Evolutionary conservation across 805 yeast genomes (phyloP), one percentile per base, ranked within the genome.

Genomic region (Wickerhamomyces tratensis): DNA sequence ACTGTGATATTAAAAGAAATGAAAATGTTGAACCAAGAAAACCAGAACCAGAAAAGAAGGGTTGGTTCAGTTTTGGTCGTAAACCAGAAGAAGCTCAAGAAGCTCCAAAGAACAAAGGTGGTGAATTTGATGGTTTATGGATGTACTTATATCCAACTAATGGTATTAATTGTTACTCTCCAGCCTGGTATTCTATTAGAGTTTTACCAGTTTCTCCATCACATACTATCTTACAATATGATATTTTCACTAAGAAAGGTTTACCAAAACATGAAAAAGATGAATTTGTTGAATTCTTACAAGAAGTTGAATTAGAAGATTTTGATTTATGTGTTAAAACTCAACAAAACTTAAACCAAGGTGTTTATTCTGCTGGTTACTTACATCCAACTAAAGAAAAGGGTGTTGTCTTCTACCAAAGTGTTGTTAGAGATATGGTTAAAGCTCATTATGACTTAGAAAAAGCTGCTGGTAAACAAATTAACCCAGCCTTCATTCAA

Each of bases 171-270:
- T 77, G 83, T 52, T 77, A 77, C 53, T 76, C 82, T 0, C 82
- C 82, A 50, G 82, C 82, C 9, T 77, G 80, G 78, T 77, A 77
- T 58, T 69, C 79, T 8, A 76, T 77, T 48, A 64, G 82, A 51
- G 82, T 77, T 5, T 61, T 76, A 45, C 83, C 83, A 31, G 57
- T 73, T 15, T 53, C 70, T 33, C 74, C 81, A 20, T 65, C 67
- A 33, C 75, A 69, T 54, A 77, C 83, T 10, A 62, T 77, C 34
- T 64, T 77, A 52, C 81, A 76, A 52, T 77, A 77, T 51, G 82
- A 77, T 53, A 72, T 77, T 44, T 77, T 69, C 61, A 71, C 80
- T 44, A 76, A 77, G 62, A 76, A 75, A 57, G 83, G 82, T 10
- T 55, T 74, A 39, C 66, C 65, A 26, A 72, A 72, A 25, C 70